A percentile compares a stretch with the other conserved stretches of the same genome.
phyloP scores from a whole-genome alignment of 164 flowering plant species.

The Kingdonia uniflora region DNA sequence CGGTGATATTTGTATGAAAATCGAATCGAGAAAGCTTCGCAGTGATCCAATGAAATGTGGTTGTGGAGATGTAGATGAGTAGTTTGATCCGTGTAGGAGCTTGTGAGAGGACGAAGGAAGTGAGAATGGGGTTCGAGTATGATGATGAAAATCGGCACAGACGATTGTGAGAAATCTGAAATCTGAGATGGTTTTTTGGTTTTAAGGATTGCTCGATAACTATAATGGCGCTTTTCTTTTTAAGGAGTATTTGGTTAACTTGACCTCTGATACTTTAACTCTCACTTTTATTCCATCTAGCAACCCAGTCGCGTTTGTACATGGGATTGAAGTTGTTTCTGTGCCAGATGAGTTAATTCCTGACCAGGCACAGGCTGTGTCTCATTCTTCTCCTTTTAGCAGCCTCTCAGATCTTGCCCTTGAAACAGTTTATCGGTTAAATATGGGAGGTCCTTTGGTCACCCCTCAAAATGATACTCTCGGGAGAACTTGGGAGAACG shows the following conservation, averaged over 20 bases:
- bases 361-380: slow-evolving; percentile 15
- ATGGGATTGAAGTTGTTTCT: slow-evolving; percentile 29
- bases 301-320: slow-evolving; percentile 22
- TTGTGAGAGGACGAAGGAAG: no score
- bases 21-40: no score
- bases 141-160: no score
- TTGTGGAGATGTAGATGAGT: no score
- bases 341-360: slow-evolving; percentile 24
- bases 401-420: slow-evolving; percentile 19
- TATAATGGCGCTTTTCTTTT: slow-evolving; percentile 17
- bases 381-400: slow-evolving; percentile 11
- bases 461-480: slow-evolving; percentile 26
- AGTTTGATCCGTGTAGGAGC: no score
- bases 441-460: slow-evolving; percentile 32
- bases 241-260: slow-evolving; percentile 25
- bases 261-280: slow-evolving; percentile 16
- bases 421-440: slow-evolving; percentile 26
- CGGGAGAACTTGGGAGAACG: no score
- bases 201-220: no score
- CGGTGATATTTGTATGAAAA: no score
- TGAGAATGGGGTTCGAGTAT: no score
- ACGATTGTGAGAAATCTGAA: no score
- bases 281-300: slow-evolving; percentile 20
- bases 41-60: no score
- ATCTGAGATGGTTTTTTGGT: no score